Evolutionary conservation across 768 basidiomycete species (phyloP), one percentile per base, ranked within the genome.

Genomic region (Paxillus ammoniavirescens): DNA sequence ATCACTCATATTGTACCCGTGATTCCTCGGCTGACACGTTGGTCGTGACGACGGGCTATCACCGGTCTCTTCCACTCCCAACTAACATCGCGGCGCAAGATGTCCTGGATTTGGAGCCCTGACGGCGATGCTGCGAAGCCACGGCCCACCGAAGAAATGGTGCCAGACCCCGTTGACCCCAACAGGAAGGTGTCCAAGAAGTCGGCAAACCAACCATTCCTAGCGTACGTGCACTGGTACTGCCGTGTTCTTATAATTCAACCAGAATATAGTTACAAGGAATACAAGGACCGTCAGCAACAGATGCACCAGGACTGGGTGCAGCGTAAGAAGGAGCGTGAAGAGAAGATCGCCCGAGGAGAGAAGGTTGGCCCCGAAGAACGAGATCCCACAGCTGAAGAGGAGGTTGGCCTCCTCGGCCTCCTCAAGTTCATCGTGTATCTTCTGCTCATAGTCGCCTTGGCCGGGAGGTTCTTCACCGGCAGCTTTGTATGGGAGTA

Each of bases 401-500:
- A 76, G 55, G 87, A 89, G 70, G 78, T 92, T 42, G 86, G 84
- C 46, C 56, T 83, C 37, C 64, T 80, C 31, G 86, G 82, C 21
- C 65, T 92, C 44, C 69, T 92, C 65, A 91, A 88, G 68, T 86
- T 91, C 66, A 58, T 89, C 36, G 54, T 89, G 46, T 80, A 82
- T 58, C 47, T 81, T 2, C 49, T 84, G 18, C 60, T 89, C 47
- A 70, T 84, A 56, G 55, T 79, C 37, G 63, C 82, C 1, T 73
- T 91, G 30, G 79, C 85, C 35, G 87, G 93, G 50, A 89, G 88
- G 65, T 93, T 95, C 71, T 74, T 95, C 65, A 91, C 91, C 0
- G 90, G 87, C n/a, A 91, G 86, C 65, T 91, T 83, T 66, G 71
- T 83, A 18, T 97, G 93, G 92, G 91, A 93, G 57, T 82, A 86